These are phyloP conservation scores for Silene coronaria DNA, from an alignment of 179 eudicot genomes.

Conservation along the genomic window DNA sequence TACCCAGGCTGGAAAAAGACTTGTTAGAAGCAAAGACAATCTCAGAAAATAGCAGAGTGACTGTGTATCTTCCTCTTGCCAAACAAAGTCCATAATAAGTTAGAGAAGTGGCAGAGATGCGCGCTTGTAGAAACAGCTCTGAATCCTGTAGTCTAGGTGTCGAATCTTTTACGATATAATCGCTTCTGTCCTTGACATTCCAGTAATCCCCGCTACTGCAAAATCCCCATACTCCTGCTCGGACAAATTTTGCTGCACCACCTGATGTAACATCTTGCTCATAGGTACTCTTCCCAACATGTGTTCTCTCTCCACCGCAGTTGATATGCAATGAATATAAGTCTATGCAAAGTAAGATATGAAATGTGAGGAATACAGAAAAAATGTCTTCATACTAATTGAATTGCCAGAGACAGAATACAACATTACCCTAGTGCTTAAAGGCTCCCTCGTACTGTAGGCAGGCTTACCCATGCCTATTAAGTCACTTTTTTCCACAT, in stretches of 20 bases:
- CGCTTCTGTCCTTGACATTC: conserved; percentile 4
- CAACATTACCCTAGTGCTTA: not conserved
- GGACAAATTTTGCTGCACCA: conserved; percentile 27
- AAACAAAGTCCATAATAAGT: conserved; percentile 34
- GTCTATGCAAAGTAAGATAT: conserved; percentile 14
- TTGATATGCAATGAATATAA: conserved; percentile 28
- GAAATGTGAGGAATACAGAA: not conserved
- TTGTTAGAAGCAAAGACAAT: conserved; percentile 20
- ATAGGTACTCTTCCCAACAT: conserved; percentile 19
- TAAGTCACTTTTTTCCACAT: no score
- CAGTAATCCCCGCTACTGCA: conserved; percentile 31
- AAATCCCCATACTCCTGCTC: conserved; percentile 26
- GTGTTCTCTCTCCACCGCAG: conserved; percentile 27
- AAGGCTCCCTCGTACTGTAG: no score
- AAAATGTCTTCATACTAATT: not conserved
- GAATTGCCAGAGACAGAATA: not conserved
- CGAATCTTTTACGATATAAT: conserved; percentile 18
- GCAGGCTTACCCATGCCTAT: no score
- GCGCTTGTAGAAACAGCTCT: conserved; percentile 25
- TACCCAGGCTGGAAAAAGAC: conserved; percentile 23
- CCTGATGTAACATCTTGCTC: conserved; percentile 23
- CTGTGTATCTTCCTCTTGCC: conserved; percentile 24
- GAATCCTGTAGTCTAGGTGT: conserved; percentile 13
- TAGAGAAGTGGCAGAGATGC: conserved; percentile 30
- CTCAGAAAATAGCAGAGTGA: conserved; percentile 29